Evolutionary conservation across 2,329 filamentous ascomycete species (phyloP).

Genomic region (Verticillium albo-atrum): DNA sequence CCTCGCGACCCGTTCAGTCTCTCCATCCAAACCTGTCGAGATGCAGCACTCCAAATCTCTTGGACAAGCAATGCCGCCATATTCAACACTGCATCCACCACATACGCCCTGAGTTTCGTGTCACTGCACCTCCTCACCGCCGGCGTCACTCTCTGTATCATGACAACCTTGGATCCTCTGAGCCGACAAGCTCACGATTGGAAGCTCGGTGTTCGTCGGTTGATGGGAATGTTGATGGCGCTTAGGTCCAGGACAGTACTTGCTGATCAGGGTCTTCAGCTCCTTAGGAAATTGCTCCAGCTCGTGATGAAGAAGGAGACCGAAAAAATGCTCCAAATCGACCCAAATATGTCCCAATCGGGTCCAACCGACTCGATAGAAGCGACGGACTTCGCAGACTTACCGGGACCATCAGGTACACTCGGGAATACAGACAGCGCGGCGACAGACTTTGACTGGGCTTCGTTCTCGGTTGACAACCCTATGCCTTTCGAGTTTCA

Average conservation of each 20-base stretch:
- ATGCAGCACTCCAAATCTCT: conserved; percentile 18
- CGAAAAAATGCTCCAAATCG: conserved; percentile 14
- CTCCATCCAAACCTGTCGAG: conserved; percentile 13
- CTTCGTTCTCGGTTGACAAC: not conserved
- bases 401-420: no score
- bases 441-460: not conserved
- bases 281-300: conserved; percentile 13
- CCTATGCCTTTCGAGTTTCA: not conserved
- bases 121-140: conserved; percentile 19
- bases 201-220: conserved; percentile 15
- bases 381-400: no score
- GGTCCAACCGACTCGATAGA: no score
- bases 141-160: conserved; percentile 17
- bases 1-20: not conserved
- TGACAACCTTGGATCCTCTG: conserved; percentile 14
- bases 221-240: conserved; percentile 17
- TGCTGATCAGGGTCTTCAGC: conserved; percentile 16
- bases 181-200: conserved; percentile 13
- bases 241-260: conserved; percentile 15
- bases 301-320: conserved; percentile 17
- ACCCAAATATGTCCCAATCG: not conserved
- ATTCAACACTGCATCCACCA: conserved; percentile 13
- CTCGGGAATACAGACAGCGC: no score
- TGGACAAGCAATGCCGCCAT: conserved; percentile 2
- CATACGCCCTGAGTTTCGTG: conserved; percentile 18